Percentiles rank a stretch among this genome's conserved stretches.
phyloP scores from a whole-genome alignment of 257 asterid species.

The Nicotiana paniculata region DNA sequence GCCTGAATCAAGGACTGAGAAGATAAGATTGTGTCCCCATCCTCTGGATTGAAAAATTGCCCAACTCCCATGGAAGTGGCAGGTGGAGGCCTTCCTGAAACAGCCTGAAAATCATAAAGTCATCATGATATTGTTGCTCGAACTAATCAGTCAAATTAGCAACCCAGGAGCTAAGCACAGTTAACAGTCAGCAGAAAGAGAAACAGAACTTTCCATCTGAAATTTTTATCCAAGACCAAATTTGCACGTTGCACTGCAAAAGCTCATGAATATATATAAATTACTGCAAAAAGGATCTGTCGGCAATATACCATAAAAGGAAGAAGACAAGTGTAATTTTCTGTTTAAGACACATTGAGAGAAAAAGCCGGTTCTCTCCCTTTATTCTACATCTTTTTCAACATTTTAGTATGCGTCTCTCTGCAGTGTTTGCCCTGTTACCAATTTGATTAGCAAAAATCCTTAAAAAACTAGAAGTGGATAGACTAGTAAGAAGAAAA shows the following conservation, averaged over 20 bases:
- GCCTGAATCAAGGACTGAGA: constrained; percentile 50
- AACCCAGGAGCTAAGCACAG: not conserved
- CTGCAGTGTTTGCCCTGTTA: not conserved
- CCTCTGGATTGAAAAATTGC: constrained; percentile 75
- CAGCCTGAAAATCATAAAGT: constrained; percentile 48
- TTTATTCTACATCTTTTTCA: not conserved
- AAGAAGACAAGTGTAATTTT: constrained; percentile 2
- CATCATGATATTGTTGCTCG: constrained; percentile 2
- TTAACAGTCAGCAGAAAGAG: not conserved
- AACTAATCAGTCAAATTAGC: not conserved
- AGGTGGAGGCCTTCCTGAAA: constrained; percentile 98
- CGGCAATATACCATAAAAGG: not conserved
- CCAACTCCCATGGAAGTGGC: constrained; percentile 98
- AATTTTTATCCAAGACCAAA: not conserved
- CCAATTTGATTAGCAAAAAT: not conserved
- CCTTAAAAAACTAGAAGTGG: not conserved
- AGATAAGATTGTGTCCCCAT: constrained; percentile 56
- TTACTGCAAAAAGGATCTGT: not conserved
- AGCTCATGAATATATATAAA: constrained; percentile 3
- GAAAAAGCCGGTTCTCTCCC: not conserved
- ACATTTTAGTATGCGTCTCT: not conserved
- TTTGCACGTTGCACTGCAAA: not conserved
- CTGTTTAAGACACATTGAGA: not conserved
- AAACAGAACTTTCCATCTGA: constrained; percentile 3
- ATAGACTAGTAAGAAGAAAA: not conserved